Evolutionary conservation across 495 filamentous ascomycete genomes (phyloP).

Genomic region (Tetracladium marchalianum): DNA sequence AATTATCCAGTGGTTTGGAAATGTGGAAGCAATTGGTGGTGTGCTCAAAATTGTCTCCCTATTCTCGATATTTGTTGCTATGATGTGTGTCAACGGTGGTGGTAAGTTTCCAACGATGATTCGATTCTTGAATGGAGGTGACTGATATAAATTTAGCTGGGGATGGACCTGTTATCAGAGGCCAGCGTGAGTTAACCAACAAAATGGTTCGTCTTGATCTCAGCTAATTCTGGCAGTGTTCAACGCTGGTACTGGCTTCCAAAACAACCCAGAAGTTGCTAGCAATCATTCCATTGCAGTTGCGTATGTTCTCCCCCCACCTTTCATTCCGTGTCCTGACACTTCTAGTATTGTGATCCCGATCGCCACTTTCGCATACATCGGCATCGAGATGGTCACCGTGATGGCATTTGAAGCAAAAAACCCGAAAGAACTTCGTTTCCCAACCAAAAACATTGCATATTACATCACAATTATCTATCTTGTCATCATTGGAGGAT

Average conservation of each 20-base stretch:
- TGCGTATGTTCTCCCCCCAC: constrained; percentile 20
- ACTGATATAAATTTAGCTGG: no score
- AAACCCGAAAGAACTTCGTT: constrained; percentile 24
- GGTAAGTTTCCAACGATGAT: constrained; percentile 11
- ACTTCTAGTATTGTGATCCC: constrained; percentile 29
- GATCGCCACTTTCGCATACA: constrained; percentile 32
- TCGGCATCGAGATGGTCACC: constrained; percentile 34
- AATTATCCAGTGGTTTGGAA: constrained; percentile 26
- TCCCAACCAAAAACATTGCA: constrained; percentile 21
- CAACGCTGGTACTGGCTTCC: constrained; percentile 15
- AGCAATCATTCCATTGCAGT: constrained; percentile 23
- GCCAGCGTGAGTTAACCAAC: no score
- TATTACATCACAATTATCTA: constrained; percentile 22
- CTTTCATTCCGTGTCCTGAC: not conserved
- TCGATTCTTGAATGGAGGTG: no score
- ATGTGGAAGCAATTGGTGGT: constrained; percentile 29
- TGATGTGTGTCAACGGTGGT: constrained; percentile 27
- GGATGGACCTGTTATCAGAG: no score
- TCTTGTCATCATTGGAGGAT: constrained; percentile 21
- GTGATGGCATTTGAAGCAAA: constrained; percentile 38
- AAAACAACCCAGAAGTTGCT: constrained; percentile 21
- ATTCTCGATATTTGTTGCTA: constrained; percentile 20
- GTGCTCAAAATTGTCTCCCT: constrained; percentile 28
- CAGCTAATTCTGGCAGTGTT: constrained; percentile 13
- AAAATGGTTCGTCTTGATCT: not conserved